Evolutionary conservation across 768 basidiomycete species (phyloP), one percentile per base, ranked within the genome.

Genomic region (Pholiota microspora): DNA sequence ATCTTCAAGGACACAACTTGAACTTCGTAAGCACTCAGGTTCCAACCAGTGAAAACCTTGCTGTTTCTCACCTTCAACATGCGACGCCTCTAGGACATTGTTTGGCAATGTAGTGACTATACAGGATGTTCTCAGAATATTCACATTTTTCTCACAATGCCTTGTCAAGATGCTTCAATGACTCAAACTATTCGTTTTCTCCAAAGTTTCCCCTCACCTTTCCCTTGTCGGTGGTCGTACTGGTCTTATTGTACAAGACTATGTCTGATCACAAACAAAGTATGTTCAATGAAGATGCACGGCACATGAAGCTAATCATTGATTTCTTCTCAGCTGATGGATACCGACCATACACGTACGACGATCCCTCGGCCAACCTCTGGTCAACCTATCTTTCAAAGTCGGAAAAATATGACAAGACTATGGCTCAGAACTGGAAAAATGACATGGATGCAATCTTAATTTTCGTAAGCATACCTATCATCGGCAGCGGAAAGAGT

Each of bases 391-490:
- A 73, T 57, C 57, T 71, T 29, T 62, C 64, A 9, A 66, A 69
- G 44, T 72, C 72, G 2, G 69, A 71, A 51, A 69, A 66, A 46
- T 57, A 70, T 29, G 69, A 75, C 50, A 61, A 56, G 47, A 59
- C 62, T 24, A 60, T 71, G 45, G 67, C 68, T 2, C 64, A 69
- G 55, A 67, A 69, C 32, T 76, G 73, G 74, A 75, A 73, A 55
- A 68, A 67, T 5, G 73, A 73, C 36, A 75, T 76, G 75, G 73
- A 77, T 53, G 65, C 67, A 6, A 68, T 74, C 28, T 64, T 74
- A 2, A 73, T 75, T 34, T 76, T 75, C 45, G 74, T 74, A 58
- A 35, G 71, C 45, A 35, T 18, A 13, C 6, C 12, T 8, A 7
- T 24, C 2, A 27, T n/a, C 13, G 10, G 7, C 36, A 31, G 12